phyloP scores from a whole-genome alignment of 2,329 filamentous ascomycete species.

The Xylariaceae sp. region DNA sequence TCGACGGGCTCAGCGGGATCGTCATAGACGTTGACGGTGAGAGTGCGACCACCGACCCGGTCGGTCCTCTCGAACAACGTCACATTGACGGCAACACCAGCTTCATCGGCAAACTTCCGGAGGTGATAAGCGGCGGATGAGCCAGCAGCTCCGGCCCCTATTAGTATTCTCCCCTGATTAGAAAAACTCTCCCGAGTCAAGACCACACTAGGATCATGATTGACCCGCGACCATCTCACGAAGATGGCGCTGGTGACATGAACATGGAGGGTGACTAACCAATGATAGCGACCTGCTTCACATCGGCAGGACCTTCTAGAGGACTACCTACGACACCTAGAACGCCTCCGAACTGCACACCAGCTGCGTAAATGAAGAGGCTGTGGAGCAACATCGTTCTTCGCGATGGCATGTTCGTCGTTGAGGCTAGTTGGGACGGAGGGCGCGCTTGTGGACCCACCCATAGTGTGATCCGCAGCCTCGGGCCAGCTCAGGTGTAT shows the following conservation, averaged over 20 bases:
- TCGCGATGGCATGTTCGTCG: conserved; percentile 4
- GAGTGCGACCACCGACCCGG: conserved; percentile 78
- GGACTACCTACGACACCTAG: conserved; percentile 30
- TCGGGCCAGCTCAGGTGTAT: too few species aligned
- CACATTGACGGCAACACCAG: conserved; percentile 63
- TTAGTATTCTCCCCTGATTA: background rate
- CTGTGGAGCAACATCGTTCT: background rate
- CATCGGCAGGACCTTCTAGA: conserved; percentile 38
- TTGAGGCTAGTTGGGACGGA: background rate
- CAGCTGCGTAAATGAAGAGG: conserved; percentile 5
- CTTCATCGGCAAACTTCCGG: conserved; percentile 59
- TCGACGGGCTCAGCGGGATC: conserved; percentile 67
- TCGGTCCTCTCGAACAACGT: conserved; percentile 78
- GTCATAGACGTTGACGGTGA: conserved; percentile 73
- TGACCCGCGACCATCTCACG: background rate
- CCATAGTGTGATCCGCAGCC: background rate
- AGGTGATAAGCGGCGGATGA: conserved; percentile 83
- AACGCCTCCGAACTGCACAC: conserved; percentile 30
- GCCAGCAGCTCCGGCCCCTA: conserved; percentile 85
- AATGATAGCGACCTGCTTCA: conserved; percentile 58
- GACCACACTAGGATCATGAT: background rate
- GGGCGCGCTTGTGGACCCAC: background rate
- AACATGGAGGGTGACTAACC: conserved; percentile 33
- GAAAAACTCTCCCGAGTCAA: background rate
- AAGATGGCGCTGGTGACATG: background rate